Evolutionary conservation across 2,329 filamentous ascomycete genomes (phyloP).

Genomic region (Alternaria arbusti): DNA sequence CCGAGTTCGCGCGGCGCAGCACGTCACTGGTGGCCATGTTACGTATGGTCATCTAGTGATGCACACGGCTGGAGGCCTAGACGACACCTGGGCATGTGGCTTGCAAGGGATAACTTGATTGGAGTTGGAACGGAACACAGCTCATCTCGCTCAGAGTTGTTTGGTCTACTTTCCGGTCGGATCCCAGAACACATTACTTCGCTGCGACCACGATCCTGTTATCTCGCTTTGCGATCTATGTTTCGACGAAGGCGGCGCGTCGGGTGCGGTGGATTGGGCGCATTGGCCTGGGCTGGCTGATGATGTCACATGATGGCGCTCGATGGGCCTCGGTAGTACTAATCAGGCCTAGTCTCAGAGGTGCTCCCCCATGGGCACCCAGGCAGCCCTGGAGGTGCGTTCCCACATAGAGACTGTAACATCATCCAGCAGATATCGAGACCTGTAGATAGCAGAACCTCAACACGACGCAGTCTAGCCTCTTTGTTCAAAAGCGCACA

Average conservation of each 20-base stretch:
- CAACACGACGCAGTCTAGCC: neutral
- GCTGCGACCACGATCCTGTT: neutral
- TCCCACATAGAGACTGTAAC: neutral
- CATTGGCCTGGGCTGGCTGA: neutral
- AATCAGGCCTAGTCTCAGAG: neutral
- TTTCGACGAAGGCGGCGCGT: neutral
- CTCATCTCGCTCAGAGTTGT: neutral
- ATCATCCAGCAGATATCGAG: neutral
- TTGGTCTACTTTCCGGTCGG: neutral
- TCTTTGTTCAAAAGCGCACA: neutral
- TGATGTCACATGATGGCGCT: neutral
- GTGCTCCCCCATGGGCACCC: neutral
- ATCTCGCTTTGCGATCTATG: neutral
- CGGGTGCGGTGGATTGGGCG: neutral
- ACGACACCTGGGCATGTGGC: neutral
- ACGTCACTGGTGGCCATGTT: neutral
- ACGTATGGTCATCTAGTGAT: neutral
- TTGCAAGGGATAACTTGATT: neutral
- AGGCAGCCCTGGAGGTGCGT: neutral
- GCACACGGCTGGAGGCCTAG: neutral
- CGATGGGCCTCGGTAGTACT: neutral
- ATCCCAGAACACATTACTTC: neutral
- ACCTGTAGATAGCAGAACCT: neutral
- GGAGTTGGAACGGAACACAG: conserved; percentile 2
- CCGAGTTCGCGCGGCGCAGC: neutral